These are phyloP conservation scores for Neofusicoccum cordaticola DNA, from an alignment of 2,329 filamentous ascomycete species.

Conservation along the genomic window DNA sequence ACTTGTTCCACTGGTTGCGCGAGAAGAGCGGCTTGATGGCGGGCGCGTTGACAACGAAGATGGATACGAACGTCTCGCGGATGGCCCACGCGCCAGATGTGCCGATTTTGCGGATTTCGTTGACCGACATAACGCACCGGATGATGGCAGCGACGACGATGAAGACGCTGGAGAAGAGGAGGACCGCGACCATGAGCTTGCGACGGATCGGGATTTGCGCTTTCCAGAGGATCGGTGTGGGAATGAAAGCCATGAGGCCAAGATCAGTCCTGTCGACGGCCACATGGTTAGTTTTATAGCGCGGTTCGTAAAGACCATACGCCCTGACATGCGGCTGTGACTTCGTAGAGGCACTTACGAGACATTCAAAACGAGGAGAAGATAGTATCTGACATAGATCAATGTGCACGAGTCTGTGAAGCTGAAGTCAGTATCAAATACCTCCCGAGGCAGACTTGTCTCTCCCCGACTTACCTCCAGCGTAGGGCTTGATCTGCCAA, in stretches of 20 bases:
- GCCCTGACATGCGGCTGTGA: neutral
- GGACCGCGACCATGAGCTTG: conserved; percentile 40
- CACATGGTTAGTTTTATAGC: neutral
- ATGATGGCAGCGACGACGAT: conserved; percentile 44
- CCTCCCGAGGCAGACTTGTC: too few species aligned
- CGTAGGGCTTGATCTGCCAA: conserved; percentile 44
- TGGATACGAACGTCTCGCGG: conserved; percentile 46
- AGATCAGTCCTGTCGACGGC: conserved; percentile 31
- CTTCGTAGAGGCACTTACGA: neutral
- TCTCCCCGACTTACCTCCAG: conserved; percentile 27
- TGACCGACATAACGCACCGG: conserved; percentile 40
- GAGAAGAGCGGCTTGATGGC: conserved; percentile 42
- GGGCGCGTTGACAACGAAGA: conserved; percentile 43
- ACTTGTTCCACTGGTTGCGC: neutral
- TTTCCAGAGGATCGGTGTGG: conserved; percentile 41
- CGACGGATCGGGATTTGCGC: conserved; percentile 38
- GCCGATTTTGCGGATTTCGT: conserved; percentile 35
- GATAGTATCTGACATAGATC: conserved; percentile 35
- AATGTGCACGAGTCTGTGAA: conserved; percentile 29
- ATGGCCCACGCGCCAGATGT: conserved; percentile 44
- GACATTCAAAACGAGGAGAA: conserved; percentile 39
- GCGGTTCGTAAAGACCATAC: too few species aligned
- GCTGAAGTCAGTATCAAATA: neutral
- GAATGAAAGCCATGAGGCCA: conserved; percentile 38
- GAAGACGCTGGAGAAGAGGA: conserved; percentile 46